phyloP scores from a whole-genome alignment of 805 yeast species.

The Kodamaea kaohsiungensis region DNA sequence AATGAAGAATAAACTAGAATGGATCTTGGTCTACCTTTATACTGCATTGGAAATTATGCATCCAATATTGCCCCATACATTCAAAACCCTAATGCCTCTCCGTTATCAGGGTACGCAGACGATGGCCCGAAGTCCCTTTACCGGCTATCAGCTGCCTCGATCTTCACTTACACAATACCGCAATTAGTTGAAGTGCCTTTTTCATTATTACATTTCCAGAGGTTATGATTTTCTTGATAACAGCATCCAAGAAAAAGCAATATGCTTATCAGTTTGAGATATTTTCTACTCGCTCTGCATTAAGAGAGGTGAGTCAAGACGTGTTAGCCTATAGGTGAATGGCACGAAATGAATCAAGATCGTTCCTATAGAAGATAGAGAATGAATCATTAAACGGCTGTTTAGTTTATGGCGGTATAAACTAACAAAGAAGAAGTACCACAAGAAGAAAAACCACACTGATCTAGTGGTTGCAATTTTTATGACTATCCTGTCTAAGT shows the following conservation, averaged over 20 bases:
- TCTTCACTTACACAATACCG: not conserved
- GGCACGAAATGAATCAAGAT: not conserved
- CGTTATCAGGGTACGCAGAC: not conserved
- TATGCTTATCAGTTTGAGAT: not conserved
- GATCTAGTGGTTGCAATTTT: not conserved
- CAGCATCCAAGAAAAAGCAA: not conserved
- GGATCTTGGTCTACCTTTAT: not conserved
- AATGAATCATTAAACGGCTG: not conserved
- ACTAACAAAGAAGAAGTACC: too few relatives aligned
- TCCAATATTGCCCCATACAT: not conserved
- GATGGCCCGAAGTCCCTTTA: not conserved
- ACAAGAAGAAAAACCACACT: too few relatives aligned
- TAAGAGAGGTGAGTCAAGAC: not conserved
- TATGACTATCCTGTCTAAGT: not conserved
- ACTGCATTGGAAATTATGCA: not conserved
- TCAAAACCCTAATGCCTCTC: constrained; percentile 1
- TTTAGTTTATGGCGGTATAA: too few relatives aligned
- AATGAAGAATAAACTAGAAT: not conserved
- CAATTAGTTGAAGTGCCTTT: not conserved
- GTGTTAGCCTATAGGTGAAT: not conserved
- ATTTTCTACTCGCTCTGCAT: not conserved
- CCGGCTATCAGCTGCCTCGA: not conserved
- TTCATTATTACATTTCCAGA: not conserved
- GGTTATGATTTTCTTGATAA: not conserved
- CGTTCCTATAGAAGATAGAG: not conserved